Base-by-base conservation (phyloP, 306 rosid genomes). In the Citrullus amarus region DNA sequence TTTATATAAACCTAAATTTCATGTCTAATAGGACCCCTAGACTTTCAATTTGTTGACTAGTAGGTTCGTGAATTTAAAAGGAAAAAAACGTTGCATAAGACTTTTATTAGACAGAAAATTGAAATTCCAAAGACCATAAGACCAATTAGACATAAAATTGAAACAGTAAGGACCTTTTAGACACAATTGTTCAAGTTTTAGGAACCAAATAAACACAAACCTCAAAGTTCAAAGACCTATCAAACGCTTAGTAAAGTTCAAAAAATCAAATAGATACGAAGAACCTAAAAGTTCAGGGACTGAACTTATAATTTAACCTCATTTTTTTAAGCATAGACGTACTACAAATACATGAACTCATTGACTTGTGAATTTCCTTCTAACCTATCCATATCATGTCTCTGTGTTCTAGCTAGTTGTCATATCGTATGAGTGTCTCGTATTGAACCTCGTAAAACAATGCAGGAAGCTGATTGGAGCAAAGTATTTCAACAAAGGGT, bases 401-500 rank as follows among this genome's bases (percentile, higher is more conserved):
- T 46, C 2, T 15, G 6, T 51, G 57, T 4, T 53, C 57, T 53
- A 53, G 20, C 57, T 48, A 48, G 54, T 48, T 48, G 5, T 48
- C 54, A 12, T 48, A 5, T 48, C 17, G 54, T 48, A 48, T 3
- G 16, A 48, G 54, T 12, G 5, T 48, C 54, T 48, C 6, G 54
- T 13, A 48, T 48, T 13, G 5, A 48, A 48, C 54, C 54, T 48
- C 54, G 5, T 48, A 2, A 48, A 48, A 48, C 28, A 55, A 55
- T 2, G 4, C 28, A 66, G 97, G 88, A 92, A 94, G 84, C 86
- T 94, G 25, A 88, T 94, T 10, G 97, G 98, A 81, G 94, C 90
- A 83, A 88, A 89, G 85, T 92, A 82, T 77, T 94, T 87, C 58
- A 74, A 81, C 84, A 84, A 85, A 83, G 97, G 93, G 0, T 84